Percentiles rank a stretch among this genome's conserved stretches.
Conservation (phyloP, 1,284 basidiomycete genomes). For the Marasmius oreades region DNA sequence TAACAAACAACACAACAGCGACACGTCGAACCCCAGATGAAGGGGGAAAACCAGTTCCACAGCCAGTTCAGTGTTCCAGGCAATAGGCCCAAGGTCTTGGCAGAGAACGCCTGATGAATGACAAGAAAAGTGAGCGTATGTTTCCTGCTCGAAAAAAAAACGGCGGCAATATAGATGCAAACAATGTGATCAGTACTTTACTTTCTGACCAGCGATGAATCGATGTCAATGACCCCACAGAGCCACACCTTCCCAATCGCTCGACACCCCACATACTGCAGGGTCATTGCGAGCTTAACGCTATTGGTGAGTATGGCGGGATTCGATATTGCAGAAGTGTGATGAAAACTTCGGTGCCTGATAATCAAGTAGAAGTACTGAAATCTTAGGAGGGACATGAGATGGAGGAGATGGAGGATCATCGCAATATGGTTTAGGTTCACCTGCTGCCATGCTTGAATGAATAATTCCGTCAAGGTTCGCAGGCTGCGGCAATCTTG, state of each 20-base stretch:
- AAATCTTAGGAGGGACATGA: too few species aligned
- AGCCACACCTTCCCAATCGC: constrained; percentile 68
- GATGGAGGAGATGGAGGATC: not conserved
- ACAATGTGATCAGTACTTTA: constrained; percentile 61
- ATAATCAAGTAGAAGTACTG: constrained; percentile 79
- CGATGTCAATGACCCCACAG: constrained; percentile 68
- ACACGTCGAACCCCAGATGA: constrained; percentile 83
- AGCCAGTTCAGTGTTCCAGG: constrained; percentile 83
- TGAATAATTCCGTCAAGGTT: constrained; percentile 73
- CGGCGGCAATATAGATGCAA: constrained; percentile 63
- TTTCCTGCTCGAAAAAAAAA: not conserved
- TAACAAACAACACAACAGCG: constrained; percentile 61
- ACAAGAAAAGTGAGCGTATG: constrained; percentile 13
- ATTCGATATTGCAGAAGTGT: constrained; percentile 68
- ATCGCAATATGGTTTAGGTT: constrained; percentile 3
- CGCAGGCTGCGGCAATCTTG: constrained; percentile 70
- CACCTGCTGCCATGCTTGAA: constrained; percentile 50
- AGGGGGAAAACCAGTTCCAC: constrained; percentile 87
- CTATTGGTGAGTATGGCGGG: constrained; percentile 64
- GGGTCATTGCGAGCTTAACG: constrained; percentile 70
- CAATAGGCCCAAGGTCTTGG: constrained; percentile 78
- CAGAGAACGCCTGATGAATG: constrained; percentile 53
- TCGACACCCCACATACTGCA: constrained; percentile 73
- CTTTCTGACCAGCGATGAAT: constrained; percentile 51
- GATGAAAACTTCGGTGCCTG: constrained; percentile 74